Evolutionary conservation across 805 yeast species (phyloP).

Genomic region (Kazachstania viticola): DNA sequence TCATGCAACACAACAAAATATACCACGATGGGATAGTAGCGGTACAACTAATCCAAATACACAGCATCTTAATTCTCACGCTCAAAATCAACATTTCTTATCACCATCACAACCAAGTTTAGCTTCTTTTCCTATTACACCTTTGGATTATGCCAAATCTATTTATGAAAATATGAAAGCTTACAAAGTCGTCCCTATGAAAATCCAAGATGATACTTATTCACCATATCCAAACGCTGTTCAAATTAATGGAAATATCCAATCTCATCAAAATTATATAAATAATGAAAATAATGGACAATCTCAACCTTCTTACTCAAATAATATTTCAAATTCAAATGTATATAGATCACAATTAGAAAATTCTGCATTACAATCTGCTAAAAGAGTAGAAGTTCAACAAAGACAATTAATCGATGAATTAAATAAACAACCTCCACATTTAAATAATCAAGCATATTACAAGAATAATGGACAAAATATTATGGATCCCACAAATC

Average conservation of each 20-base stretch:
- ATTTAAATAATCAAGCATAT: too few species aligned
- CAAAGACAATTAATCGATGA: conserved; percentile 20
- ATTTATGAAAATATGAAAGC: conserved; percentile 21
- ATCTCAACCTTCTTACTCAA: not conserved
- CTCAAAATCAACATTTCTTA: not conserved
- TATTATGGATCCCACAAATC: not conserved
- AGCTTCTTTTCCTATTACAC: conserved; percentile 13
- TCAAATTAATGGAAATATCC: not conserved
- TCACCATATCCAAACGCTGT: too few species aligned
- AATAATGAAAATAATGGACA: not conserved
- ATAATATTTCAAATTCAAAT: not conserved
- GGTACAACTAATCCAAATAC: not conserved
- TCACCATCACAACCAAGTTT: not conserved
- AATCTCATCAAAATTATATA: too few species aligned
- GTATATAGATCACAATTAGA: too few species aligned
- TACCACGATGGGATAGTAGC: too few species aligned
- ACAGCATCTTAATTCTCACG: not conserved
- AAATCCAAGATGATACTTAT: conserved; percentile 10
- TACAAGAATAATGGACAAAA: too few species aligned
- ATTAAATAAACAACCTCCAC: conserved; percentile 3
- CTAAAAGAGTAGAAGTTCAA: conserved; percentile 7
- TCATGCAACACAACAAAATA: too few species aligned
- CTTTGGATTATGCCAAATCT: conserved; percentile 21
- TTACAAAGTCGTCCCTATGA: conserved; percentile 22
- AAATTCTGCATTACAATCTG: conserved; percentile 1